Conservation (phyloP, 176 grass and related monocot genomes). For the Tillandsia fasciculata region DNA sequence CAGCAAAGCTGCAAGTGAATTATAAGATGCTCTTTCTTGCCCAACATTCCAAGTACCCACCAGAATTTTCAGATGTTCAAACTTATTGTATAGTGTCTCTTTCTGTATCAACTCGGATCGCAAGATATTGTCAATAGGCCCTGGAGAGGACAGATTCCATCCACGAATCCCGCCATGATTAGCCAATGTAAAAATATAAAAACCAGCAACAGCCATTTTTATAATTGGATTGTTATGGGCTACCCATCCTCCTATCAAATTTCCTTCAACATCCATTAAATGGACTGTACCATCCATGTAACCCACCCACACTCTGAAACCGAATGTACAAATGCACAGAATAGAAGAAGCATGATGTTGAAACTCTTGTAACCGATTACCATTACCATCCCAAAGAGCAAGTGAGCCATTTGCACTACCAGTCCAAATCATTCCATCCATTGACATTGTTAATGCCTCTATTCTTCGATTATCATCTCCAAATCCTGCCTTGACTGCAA, state of each 20-base stretch:
- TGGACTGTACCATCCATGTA: constrained; percentile 66
- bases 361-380: constrained; percentile 62
- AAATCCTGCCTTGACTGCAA: constrained; percentile 67
- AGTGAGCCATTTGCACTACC: constrained; percentile 68
- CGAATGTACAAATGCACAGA: constrained; percentile 50
- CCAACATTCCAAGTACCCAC: constrained; percentile 85
- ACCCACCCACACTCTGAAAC: constrained; percentile 63
- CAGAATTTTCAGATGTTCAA: constrained; percentile 56
- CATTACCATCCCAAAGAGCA: constrained; percentile 54
- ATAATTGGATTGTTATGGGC: constrained; percentile 60
- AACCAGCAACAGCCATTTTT: constrained; percentile 52
- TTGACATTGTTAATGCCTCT: constrained; percentile 61
- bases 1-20: constrained; percentile 56
- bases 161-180: constrained; percentile 60
- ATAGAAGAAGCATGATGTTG: constrained; percentile 50
- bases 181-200: constrained; percentile 74
- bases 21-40: constrained; percentile 63
- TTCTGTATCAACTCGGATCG: constrained; percentile 35
- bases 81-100: constrained; percentile 35
- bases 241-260: constrained; percentile 52
- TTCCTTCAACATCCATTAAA: constrained; percentile 55
- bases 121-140: constrained; percentile 49
- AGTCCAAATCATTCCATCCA: constrained; percentile 69
- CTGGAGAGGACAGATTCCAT: constrained; percentile 69
- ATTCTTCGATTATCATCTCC: constrained; percentile 65